phyloP scores from a whole-genome alignment of 805 yeast genomes.

The Candida pini region DNA sequence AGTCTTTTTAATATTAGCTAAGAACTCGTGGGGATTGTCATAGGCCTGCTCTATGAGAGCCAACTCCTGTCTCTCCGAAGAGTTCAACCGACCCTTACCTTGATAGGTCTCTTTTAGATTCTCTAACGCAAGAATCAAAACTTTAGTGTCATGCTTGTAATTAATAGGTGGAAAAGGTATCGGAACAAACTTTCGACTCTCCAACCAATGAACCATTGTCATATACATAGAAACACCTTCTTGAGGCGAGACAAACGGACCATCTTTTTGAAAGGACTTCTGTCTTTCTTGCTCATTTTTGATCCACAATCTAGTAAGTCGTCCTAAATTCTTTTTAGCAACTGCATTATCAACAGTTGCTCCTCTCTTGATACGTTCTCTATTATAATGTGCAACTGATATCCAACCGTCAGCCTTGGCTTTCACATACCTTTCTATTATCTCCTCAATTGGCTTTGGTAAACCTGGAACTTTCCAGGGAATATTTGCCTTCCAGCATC shows the following conservation, averaged over 20 bases:
- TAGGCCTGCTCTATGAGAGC: conserved; percentile 94
- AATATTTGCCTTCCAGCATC: conserved; percentile 98
- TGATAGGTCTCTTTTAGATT: conserved; percentile 76
- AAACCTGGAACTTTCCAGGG: conserved; percentile 98
- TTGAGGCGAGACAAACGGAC: conserved; percentile 79
- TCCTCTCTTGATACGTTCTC: conserved; percentile 87
- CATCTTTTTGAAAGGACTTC: conserved; percentile 68
- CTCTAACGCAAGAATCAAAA: conserved; percentile 84
- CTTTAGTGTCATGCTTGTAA: conserved; percentile 89
- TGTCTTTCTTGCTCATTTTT: conserved; percentile 91
- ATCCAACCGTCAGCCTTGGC: conserved; percentile 98
- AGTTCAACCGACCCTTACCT: conserved; percentile 70
- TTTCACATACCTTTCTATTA: conserved; percentile 82
- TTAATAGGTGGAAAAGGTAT: conserved; percentile 91
- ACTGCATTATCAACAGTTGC: conserved; percentile 91
- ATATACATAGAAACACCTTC: conserved; percentile 86
- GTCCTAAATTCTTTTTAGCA: conserved; percentile 87
- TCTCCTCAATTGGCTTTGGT: conserved; percentile 83
- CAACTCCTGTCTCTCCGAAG: conserved; percentile 85
- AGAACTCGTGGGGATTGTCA: conserved; percentile 92
- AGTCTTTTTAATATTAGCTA: conserved; percentile 76
- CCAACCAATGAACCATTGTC: conserved; percentile 89
- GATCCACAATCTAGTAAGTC: conserved; percentile 88
- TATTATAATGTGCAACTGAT: conserved; percentile 84
- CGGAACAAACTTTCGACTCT: conserved; percentile 73